Evolutionary conservation across 495 filamentous ascomycete genomes (phyloP).

Genomic region (Schizothecium vesticola): DNA sequence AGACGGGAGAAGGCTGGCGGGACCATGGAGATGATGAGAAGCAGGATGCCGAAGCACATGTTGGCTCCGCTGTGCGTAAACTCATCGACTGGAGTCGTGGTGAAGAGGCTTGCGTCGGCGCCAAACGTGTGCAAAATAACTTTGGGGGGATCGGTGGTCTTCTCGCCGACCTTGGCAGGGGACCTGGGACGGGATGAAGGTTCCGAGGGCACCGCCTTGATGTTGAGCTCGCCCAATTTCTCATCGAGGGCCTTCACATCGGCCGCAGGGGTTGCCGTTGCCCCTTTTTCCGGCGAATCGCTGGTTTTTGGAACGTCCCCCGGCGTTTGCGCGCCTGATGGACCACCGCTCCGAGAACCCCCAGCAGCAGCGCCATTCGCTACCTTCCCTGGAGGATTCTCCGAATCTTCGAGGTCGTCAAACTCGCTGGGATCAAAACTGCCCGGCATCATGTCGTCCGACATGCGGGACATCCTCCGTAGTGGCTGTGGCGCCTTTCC

Average conservation of each 20-base stretch:
- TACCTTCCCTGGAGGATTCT: conserved; percentile 3
- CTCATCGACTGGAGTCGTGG: conserved; percentile 65
- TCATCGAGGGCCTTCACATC: conserved; percentile 13
- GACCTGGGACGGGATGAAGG: neutral
- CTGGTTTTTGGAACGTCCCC: neutral
- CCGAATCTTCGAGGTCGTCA: conserved; percentile 17
- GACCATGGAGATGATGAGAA: conserved; percentile 82
- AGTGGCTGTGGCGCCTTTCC: neutral
- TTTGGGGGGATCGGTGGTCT: neutral
- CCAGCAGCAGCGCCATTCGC: conserved; percentile 22
- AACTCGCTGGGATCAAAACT: conserved; percentile 34
- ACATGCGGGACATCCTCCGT: conserved; percentile 14
- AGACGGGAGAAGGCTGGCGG: conserved; percentile 83
- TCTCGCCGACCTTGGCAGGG: neutral
- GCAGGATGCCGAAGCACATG: conserved; percentile 82
- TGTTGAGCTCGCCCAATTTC: conserved; percentile 16
- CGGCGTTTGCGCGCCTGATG: conserved; percentile 27
- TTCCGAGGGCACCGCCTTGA: neutral
- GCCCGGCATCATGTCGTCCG: conserved; percentile 32
- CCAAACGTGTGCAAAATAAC: conserved; percentile 18
- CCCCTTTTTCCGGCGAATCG: neutral
- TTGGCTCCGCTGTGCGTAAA: conserved; percentile 86
- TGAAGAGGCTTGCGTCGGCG: conserved; percentile 49
- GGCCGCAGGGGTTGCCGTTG: neutral
- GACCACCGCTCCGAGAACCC: conserved; percentile 27